phyloP scores from a whole-genome alignment of 352 stramenopile species.

The Aphanomyces invadans region DNA sequence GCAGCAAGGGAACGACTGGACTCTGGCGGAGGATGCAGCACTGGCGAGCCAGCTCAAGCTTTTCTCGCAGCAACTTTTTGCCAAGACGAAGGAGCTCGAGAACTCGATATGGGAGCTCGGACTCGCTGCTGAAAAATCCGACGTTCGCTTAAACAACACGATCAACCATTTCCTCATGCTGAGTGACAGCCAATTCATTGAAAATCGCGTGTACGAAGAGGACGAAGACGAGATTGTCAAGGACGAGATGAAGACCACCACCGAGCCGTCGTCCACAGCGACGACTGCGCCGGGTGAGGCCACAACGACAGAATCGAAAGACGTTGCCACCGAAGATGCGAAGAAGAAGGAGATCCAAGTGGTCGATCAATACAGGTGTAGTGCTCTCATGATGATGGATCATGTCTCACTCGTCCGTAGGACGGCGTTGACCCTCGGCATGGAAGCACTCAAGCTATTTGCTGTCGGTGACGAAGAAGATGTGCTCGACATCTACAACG shows the following conservation, averaged over 20 bases:
- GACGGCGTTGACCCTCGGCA: constrained; percentile 62
- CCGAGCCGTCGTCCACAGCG: neutral
- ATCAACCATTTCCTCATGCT: constrained; percentile 86
- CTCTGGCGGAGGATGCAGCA: constrained; percentile 25
- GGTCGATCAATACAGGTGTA: constrained; percentile 22
- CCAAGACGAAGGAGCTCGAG: constrained; percentile 63
- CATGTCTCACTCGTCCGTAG: constrained; percentile 24
- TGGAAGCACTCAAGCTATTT: constrained; percentile 81
- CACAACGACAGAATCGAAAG: constrained; percentile 7
- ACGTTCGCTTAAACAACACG: constrained; percentile 73
- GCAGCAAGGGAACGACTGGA: constrained; percentile 25
- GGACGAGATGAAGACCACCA: neutral
- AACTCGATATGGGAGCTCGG: constrained; percentile 61
- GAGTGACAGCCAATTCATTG: constrained; percentile 83
- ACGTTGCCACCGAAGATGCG: constrained; percentile 27
- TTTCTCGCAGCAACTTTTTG: constrained; percentile 62
- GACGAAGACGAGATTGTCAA: constrained; percentile 59
- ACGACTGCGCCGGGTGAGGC: neutral
- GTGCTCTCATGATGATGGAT: neutral
- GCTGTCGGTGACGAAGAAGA: constrained; percentile 71
- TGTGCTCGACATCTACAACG: constrained; percentile 84
- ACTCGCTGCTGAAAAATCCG: constrained; percentile 49
- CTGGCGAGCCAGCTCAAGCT: constrained; percentile 34
- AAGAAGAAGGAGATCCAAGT: constrained; percentile 27
- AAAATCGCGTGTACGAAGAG: constrained; percentile 85